Conservation (phyloP, 768 basidiomycete species). For the Collybiopsis confluens region DNA sequence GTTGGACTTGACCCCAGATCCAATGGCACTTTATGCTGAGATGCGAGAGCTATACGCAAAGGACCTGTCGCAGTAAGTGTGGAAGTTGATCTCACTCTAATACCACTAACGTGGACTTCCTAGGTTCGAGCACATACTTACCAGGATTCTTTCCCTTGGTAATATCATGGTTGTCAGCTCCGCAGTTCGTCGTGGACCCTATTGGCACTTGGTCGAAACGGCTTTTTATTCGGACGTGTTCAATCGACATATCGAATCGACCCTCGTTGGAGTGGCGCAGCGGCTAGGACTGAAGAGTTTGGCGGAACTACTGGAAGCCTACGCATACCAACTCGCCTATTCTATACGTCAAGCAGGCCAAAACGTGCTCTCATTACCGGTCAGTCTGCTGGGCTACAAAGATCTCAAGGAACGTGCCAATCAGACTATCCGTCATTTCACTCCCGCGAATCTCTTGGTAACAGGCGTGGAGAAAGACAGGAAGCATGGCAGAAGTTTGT, state of each 20-base stretch:
- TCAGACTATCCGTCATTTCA: conserved; percentile 62
- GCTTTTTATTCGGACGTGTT: conserved; percentile 38
- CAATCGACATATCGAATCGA: conserved; percentile 37
- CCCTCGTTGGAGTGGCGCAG: conserved; percentile 58
- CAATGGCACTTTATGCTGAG: conserved; percentile 38
- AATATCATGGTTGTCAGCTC: conserved; percentile 81
- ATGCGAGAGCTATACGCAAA: conserved; percentile 42
- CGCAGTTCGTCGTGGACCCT: conserved; percentile 71
- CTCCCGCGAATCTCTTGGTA: conserved; percentile 60
- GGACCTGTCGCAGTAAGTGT: conserved; percentile 47
- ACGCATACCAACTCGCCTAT: conserved; percentile 71
- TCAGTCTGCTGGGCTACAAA: conserved; percentile 70
- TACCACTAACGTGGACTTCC: conserved; percentile 6
- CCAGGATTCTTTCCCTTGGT: conserved; percentile 63
- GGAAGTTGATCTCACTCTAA: not conserved
- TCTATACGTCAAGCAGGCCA: conserved; percentile 50
- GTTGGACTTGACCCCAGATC: conserved; percentile 42
- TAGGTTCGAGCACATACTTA: conserved; percentile 75
- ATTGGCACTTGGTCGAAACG: conserved; percentile 85
- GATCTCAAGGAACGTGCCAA: conserved; percentile 64
- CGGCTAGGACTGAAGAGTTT: conserved; percentile 62
- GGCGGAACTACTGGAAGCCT: conserved; percentile 68
- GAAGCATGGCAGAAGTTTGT: conserved; percentile 39
- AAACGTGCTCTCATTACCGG: conserved; percentile 63
- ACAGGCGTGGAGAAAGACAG: conserved; percentile 25